phyloP scores from a whole-genome alignment of 345 rosid genomes.

The Jatropha curcas region DNA sequence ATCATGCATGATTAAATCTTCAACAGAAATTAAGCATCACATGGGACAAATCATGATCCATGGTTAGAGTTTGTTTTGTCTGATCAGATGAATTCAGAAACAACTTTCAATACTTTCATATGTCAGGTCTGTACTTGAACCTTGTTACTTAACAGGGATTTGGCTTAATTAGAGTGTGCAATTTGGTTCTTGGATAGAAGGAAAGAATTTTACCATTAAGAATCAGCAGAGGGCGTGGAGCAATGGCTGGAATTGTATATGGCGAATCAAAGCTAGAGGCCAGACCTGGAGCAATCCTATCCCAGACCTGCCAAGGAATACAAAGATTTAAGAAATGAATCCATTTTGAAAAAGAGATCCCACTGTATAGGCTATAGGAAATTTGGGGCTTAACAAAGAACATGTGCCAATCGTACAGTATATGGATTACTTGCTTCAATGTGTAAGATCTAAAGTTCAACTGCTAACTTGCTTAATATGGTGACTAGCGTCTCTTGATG shows the following conservation, averaged over 20 bases:
- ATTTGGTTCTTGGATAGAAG: not conserved
- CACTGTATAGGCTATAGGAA: not conserved
- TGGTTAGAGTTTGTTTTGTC: no score
- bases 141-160: not conserved
- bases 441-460: not conserved
- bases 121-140: not conserved
- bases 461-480: not conserved
- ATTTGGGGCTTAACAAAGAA: constrained; percentile 8
- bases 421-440: not conserved
- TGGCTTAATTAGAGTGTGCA: not conserved
- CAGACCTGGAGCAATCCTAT: constrained; percentile 87
- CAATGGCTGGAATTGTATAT: constrained; percentile 61
- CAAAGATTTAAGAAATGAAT: constrained; percentile 10
- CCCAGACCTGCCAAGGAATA: constrained; percentile 64
- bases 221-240: constrained; percentile 71
- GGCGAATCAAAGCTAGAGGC: constrained; percentile 74
- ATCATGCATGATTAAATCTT: not conserved
- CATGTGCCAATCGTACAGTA: not conserved
- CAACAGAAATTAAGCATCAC: not conserved
- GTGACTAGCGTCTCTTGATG: not conserved
- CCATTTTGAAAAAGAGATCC: constrained; percentile 3
- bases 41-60: not conserved
- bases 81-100: not conserved
- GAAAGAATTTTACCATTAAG: constrained; percentile 51
- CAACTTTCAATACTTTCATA: not conserved